Evolutionary conservation across 129 eudicot species (phyloP), one percentile per base, ranked within the genome.

Genomic region (Flaveria ramosissima): DNA sequence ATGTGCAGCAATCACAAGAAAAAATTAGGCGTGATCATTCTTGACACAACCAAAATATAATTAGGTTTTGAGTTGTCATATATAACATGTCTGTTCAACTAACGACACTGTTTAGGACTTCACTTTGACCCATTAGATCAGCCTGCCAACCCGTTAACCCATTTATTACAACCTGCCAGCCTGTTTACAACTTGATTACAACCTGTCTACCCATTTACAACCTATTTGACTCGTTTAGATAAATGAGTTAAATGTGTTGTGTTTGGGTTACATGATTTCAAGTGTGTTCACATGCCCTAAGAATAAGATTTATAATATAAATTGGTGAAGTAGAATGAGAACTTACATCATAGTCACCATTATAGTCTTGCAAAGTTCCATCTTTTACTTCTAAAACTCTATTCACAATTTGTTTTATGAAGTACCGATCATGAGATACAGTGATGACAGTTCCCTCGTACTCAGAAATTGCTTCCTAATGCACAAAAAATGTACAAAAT

Each of bases 391-490:
- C 98, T 76, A 94, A 80, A 47, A 94, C 98, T 82, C 98, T 80
- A 62, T 94, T 91, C 70, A 94, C 98, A 52, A 94, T 89, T 84
- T 88, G 97, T 72, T 77, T 83, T 78, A 93, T 87, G 77, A 93
- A 93, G 88, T 93, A 93, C 65, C 98, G 89, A 81, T 94, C 97
- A 36, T 94, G 98, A 78, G 98, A 94, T 48, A 94, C 98, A 3
- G 98, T 73, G 48, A 94, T 89, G 48, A 94, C 97, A n/a, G 98
- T 91, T 64, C 98, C 98, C 60, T 77, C 60, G 72, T 94, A 94
- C 84, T 89, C 98, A 23, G 88, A 81, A 62, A 94, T 94, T 61
- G 98, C 98, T 82, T 94, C 98, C 98, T 94, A 75, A 59, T 15
- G 45, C 55, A 42, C 45, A 68, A 75, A 42, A 26, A 68, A 47